Conservation (phyloP, 176 grass and related monocot genomes). For the Eleusine indica region DNA sequence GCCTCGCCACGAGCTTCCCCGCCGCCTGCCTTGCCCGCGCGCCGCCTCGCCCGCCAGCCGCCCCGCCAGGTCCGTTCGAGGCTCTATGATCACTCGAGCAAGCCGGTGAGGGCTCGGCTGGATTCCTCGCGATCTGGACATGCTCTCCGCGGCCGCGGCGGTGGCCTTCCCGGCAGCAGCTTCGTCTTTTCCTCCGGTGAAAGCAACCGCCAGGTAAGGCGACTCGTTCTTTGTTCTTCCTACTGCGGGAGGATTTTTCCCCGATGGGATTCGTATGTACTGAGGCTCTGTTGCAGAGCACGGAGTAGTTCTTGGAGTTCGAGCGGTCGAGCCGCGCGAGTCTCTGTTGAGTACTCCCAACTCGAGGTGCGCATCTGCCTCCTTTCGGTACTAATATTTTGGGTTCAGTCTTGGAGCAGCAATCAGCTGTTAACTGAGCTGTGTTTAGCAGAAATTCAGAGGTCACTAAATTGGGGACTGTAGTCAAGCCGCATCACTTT, state of each 20-base stretch:
- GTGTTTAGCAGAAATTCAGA: not conserved
- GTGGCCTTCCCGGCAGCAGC: not conserved
- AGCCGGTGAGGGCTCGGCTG: not conserved
- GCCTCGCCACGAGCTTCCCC: too few species aligned
- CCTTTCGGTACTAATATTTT: not conserved
- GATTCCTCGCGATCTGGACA: not conserved
- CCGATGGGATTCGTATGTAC: not conserved
- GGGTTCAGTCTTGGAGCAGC: not conserved
- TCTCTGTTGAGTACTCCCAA: constrained; percentile 42
- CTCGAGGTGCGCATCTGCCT: constrained; percentile 46
- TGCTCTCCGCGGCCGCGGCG: not conserved
- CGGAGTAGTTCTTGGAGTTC: constrained; percentile 20
- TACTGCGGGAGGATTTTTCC: not conserved
- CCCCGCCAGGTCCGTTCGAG: not conserved
- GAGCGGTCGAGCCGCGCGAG: not conserved
- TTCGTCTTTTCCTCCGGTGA: not conserved
- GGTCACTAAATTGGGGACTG: not conserved
- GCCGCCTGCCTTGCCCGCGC: too few species aligned
- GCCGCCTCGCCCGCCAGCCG: not conserved
- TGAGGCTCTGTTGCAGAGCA: not conserved
- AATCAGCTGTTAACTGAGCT: not conserved
- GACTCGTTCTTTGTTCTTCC: not conserved
- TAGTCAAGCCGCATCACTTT: not conserved
- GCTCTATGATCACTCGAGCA: not conserved
- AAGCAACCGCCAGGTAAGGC: not conserved